Evolutionary conservation across 306 rosid genomes (phyloP).

Genomic region (Inga laurina): DNA sequence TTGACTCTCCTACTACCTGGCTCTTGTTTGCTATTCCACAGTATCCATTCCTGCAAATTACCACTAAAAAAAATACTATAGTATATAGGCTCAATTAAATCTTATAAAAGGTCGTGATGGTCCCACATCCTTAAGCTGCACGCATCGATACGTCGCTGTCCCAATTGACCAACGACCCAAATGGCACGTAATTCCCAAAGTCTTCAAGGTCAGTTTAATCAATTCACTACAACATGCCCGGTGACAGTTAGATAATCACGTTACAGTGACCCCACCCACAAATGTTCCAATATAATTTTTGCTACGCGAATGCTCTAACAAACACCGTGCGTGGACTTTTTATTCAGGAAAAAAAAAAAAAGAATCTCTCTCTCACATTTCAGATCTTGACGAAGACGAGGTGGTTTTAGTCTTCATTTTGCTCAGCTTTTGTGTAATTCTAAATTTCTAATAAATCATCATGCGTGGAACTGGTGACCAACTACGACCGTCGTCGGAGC

Average conservation of each 20-base stretch:
- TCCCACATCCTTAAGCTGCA: neutral
- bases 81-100: too few relatives aligned
- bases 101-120: neutral
- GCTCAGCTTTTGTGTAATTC: neutral
- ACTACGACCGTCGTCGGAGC: slow-evolving; percentile 6
- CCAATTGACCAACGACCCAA: slow-evolving; percentile 11
- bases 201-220: slow-evolving; percentile 25
- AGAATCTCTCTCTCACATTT: slow-evolving; percentile 17
- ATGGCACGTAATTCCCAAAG: slow-evolving; percentile 17
- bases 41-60: too few relatives aligned
- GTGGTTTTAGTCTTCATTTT: neutral
- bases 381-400: slow-evolving; percentile 40
- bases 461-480: slow-evolving; percentile 52
- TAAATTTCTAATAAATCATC: neutral
- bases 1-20: too few relatives aligned
- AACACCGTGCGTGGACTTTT: slow-evolving; percentile 55
- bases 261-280: neutral
- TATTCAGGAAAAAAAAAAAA: neutral
- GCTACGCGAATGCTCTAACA: neutral
- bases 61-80: too few relatives aligned
- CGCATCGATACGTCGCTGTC: neutral
- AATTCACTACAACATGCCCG: neutral
- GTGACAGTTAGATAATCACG: neutral
- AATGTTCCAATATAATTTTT: neutral
- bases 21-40: too few relatives aligned